A percentile compares a stretch with the other conserved stretches of the same genome.
Evolutionary conservation across 2,329 filamentous ascomycete genomes (phyloP).

Genomic region (Epicoccum sorghinum): DNA sequence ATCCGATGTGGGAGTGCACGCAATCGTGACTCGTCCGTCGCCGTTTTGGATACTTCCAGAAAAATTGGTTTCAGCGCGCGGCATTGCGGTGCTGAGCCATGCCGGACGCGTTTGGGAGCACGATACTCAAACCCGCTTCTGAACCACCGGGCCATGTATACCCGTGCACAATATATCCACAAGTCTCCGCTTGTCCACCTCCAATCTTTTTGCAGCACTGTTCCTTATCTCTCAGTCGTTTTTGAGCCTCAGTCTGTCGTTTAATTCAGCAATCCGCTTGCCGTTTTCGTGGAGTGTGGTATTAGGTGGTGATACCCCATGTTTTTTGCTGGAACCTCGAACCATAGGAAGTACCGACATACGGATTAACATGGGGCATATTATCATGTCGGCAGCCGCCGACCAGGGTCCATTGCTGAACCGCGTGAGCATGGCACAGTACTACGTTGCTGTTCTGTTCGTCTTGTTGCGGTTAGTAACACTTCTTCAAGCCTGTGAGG

Average conservation of each 20-base stretch:
- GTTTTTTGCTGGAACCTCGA: slow-evolving; percentile 18
- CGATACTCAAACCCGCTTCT: not conserved
- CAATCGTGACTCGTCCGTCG: slow-evolving; percentile 1
- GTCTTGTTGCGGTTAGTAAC: slow-evolving; percentile 30
- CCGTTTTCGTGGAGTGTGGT: not conserved
- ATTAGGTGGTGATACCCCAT: slow-evolving; percentile 5
- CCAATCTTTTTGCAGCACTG: not conserved
- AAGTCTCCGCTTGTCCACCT: slow-evolving; percentile 3
- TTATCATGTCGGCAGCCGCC: slow-evolving; percentile 23
- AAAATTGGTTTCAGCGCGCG: slow-evolving; percentile 11
- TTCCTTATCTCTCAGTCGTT: not conserved
- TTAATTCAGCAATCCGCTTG: not conserved
- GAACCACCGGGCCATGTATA: slow-evolving; percentile 2
- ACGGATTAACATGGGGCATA: slow-evolving; percentile 28
- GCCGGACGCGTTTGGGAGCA: slow-evolving; percentile 11
- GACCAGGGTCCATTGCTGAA: slow-evolving; percentile 31
- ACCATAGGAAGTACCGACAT: slow-evolving; percentile 8
- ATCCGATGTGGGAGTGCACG: not conserved
- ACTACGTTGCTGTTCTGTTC: slow-evolving; percentile 27
- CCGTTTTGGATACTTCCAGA: slow-evolving; percentile 8
- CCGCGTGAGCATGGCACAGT: slow-evolving; percentile 32
- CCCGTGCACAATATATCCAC: slow-evolving; percentile 12
- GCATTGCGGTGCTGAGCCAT: slow-evolving; percentile 13
- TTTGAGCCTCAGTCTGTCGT: slow-evolving; percentile 1
- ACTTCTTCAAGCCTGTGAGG: not conserved